Conservation (phyloP, 192 early-diverging fungal species). For the Coemansia sp. region DNA sequence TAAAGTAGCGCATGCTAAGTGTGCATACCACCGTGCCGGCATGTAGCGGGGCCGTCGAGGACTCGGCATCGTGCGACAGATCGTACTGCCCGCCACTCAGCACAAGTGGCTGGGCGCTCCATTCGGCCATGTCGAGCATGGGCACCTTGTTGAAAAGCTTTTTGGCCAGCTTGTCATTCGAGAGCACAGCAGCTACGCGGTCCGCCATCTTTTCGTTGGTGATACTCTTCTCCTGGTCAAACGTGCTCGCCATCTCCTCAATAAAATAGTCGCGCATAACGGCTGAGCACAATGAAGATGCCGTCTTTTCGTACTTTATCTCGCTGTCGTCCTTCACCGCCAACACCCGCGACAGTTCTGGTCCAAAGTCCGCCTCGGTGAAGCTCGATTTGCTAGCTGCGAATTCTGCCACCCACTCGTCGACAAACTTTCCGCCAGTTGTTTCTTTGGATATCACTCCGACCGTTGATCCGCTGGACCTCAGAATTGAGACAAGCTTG, state of each 20-base stretch:
- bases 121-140: constrained; percentile 74
- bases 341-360: constrained; percentile 70
- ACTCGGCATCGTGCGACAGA: constrained; percentile 76
- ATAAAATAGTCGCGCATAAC: constrained; percentile 89
- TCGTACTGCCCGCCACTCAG: constrained; percentile 96
- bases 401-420: constrained; percentile 76
- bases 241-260: constrained; percentile 77
- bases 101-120: constrained; percentile 92
- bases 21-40: constrained; percentile 91
- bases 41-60: constrained; percentile 74
- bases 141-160: constrained; percentile 71
- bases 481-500: constrained; percentile 59
- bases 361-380: constrained; percentile 72
- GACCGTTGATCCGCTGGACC: constrained; percentile 40
- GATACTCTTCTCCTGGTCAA: constrained; percentile 87
- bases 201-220: constrained; percentile 83
- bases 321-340: constrained; percentile 93
- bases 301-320: constrained; percentile 69
- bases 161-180: constrained; percentile 68
- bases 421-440: constrained; percentile 70
- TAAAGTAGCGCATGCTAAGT: constrained; percentile 91
- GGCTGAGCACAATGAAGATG: constrained; percentile 69
- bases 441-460: constrained; percentile 83
- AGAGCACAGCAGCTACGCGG: constrained; percentile 67
- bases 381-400: constrained; percentile 55